phyloP scores from a whole-genome alignment of 2,329 filamentous ascomycete species.

The Calonectria pteridis region DNA sequence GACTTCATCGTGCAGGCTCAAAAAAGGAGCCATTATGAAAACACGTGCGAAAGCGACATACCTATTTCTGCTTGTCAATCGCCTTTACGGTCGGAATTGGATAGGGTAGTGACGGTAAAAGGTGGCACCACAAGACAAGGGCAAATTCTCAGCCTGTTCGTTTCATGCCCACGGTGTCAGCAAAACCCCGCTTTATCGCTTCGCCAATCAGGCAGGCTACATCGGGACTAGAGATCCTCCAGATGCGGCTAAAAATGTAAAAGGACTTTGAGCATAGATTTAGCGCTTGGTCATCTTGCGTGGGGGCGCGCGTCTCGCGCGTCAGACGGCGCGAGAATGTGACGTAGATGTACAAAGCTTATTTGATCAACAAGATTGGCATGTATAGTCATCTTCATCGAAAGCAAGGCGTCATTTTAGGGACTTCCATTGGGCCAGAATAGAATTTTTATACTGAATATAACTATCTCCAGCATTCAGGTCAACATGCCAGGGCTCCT shows the following conservation, averaged over 20 bases:
- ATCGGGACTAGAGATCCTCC: background rate
- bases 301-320: background rate
- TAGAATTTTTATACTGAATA: background rate
- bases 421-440: background rate
- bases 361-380: background rate
- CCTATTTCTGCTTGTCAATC: background rate
- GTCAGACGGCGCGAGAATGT: background rate
- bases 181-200: background rate
- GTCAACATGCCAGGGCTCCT: background rate
- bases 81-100: background rate
- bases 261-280: background rate
- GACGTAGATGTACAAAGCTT: background rate
- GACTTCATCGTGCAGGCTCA: background rate
- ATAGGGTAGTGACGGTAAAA: background rate
- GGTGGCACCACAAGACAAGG: background rate
- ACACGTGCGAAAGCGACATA: background rate
- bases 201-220: background rate
- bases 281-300: background rate
- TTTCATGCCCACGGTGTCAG: background rate
- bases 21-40: background rate
- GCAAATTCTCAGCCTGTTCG: background rate
- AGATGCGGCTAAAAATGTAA: background rate
- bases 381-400: rapidly evolving
- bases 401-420: background rate
- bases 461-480: background rate